Evolutionary conservation across 2,329 filamentous ascomycete species (phyloP), one percentile per base, ranked within the genome.

Genomic region (Colletotrichum falcatum): DNA sequence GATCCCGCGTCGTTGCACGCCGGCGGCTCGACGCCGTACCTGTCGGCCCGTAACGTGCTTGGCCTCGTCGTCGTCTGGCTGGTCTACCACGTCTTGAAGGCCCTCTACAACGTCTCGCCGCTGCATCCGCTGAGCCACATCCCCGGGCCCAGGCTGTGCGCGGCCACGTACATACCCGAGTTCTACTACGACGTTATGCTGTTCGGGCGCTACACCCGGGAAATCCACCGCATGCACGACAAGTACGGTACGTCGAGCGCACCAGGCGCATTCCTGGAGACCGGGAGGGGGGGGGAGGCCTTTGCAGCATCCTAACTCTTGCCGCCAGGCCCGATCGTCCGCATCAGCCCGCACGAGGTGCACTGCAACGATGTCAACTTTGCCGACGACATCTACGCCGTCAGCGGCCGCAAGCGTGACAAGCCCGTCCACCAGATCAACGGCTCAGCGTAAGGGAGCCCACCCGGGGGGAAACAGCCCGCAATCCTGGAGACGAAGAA

Each of bases 261-360:
- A n/a, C n/a, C n/a, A n/a, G n/a, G n/a, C n/a, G n/a, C n/a, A n/a
- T n/a, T n/a, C n/a, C n/a, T n/a, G n/a, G n/a, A n/a, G n/a, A n/a
- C n/a, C n/a, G 53, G 30, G 55, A 30, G 37, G 1, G 26, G 26
- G 53, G 30, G 55, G 30, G 37, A 2, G 28, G 26, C 12, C 16
- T 46, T 9, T 51, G 35, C 39, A 1, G 16, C 33, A 18, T n/a
- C 33, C 33, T 62, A 8, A 61, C 9, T n/a, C 37, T 37, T 2
- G 37, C 18, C 16, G 2, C 1, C 28, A 80, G 79, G 79, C 0
- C 81, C 81, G 2, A 79, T 83, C 39, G 77, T 83, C 8, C 75
- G 81, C 8, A 82, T 83, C 49, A 82, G 75, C 51, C 81, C 81
- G 0, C 71, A 80, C n/a, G 81, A 83, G 66, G 76, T 82, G 2